Conservation (phyloP, 2,329 filamentous ascomycete species). For the Microdochium nivale region DNA sequence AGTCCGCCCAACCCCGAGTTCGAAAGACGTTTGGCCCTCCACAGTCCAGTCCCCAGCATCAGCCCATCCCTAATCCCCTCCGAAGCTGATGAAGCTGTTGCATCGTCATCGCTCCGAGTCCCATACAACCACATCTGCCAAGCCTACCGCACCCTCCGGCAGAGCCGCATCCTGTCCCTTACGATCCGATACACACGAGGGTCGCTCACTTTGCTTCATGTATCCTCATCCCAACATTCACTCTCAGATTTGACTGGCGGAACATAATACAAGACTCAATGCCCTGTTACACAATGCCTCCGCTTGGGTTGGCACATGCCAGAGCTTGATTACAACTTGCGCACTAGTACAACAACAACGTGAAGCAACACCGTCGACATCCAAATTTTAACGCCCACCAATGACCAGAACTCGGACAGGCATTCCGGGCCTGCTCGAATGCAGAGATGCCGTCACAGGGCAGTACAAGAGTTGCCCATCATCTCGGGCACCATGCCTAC, state of each 20-base stretch:
- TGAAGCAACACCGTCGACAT: no score
- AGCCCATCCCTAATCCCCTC: not conserved
- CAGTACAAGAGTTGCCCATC: no score
- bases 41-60: not conserved
- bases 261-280: no score
- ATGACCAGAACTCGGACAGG: not conserved
- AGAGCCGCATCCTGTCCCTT: not conserved
- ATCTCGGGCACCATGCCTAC: no score
- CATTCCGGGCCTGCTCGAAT: not conserved
- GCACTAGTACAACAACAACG: no score
- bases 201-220: not conserved
- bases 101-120: not conserved
- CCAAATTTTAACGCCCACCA: no score
- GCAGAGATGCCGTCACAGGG: no score
- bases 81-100: no score
- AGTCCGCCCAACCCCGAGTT: not conserved
- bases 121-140: not conserved
- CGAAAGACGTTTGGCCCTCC: not conserved
- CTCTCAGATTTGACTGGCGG: not conserved
- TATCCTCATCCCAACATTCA: not conserved
- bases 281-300: no score
- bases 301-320: no score
- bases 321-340: no score
- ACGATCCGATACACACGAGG: no score
- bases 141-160: not conserved